These are phyloP conservation scores for Amborella trichopoda DNA, from an alignment of 164 flowering plant genomes.

Conservation along the genomic window DNA sequence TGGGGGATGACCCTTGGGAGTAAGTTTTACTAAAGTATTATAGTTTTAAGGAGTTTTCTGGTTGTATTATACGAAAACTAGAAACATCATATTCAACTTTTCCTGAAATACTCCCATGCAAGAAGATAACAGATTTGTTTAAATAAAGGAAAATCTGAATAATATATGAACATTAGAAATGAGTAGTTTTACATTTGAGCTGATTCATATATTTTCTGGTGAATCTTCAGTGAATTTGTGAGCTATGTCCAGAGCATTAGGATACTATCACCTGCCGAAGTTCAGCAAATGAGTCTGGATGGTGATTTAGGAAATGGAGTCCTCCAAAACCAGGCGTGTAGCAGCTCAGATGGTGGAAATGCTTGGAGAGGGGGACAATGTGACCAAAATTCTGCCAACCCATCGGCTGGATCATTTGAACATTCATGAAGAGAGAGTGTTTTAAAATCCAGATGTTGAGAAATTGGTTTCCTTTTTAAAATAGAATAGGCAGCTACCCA, in stretches of 20 bases:
- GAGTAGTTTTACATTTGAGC: too few species aligned
- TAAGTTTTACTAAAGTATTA: conserved; percentile 55
- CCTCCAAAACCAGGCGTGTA: conserved; percentile 84
- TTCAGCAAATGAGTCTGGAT: conserved; percentile 93
- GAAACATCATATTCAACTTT: too few species aligned
- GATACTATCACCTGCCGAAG: conserved; percentile 94
- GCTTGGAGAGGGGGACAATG: conserved; percentile 22
- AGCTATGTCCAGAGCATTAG: conserved; percentile 80
- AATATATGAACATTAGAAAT: too few species aligned
- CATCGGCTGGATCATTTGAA: conserved; percentile 20
- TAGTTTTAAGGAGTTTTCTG: too few species aligned
- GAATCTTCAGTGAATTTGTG: conserved; percentile 73
- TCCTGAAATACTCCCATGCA: too few species aligned
- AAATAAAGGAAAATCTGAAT: too few species aligned
- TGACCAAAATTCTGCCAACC: conserved; percentile 25
- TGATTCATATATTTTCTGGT: neutral
- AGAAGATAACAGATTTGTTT: too few species aligned
- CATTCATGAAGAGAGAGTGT: too few species aligned
- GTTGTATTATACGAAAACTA: too few species aligned
- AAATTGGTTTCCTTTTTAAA: too few species aligned
- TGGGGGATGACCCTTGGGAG: conserved; percentile 99
- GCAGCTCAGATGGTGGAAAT: conserved; percentile 85
- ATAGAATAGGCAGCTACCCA: too few species aligned
- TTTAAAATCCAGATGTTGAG: too few species aligned
- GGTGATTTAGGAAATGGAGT: conserved; percentile 62